Evolutionary conservation across 108 stramenopile species (phyloP), one percentile per base, ranked within the genome.

Genomic region (Pinguiococcus pyrenoidosus): DNA sequence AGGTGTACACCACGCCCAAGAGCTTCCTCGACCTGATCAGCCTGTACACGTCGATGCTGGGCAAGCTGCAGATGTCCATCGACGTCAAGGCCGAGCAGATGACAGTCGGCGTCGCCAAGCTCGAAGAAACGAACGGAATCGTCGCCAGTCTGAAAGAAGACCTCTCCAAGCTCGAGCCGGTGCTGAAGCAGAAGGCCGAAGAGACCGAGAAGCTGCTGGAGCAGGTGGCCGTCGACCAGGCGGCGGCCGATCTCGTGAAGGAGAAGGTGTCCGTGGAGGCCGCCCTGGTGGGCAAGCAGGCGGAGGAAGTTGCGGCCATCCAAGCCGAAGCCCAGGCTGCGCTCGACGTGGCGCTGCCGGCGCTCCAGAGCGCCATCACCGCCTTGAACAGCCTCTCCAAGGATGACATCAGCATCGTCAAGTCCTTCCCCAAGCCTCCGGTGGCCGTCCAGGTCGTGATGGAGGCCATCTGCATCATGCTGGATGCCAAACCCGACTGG

Each of bases 1-100:
- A 52, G 0, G 69, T 76, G 3, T 79, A 79, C 71, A 79, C 78
- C 16, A 79, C 78, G 26, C 78, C 78, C 34, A 79, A 79, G 71
- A 47, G 44, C 0, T 79, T 75, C 67, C 66, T 79, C 8, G 78
- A 79, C 47, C 66, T 79, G n/a, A 74, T 79, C 46, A 53, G 56
- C 43, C 53, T 73, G 38, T 79, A 76, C 59, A 64, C 45, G 25
- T 14, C 43, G 12, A 60, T 63, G 68, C 61, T 79, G 3, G 49
- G 38, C 7, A 32, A 47, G 37, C 47, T 62, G 38, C 77, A 70
- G 40, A 54, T 29, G 2, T 33, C 28, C 2, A 54, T 78, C 8
- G 60, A 69, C 8, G 35, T 34, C 25, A 62, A 71, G 51, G 42
- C 45, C 21, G 46, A 69, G 26, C 64, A 68, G 38, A 72, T 78